Base-by-base conservation (phyloP, 2,329 filamentous ascomycete species). In the Clonostachys byssicola region DNA sequence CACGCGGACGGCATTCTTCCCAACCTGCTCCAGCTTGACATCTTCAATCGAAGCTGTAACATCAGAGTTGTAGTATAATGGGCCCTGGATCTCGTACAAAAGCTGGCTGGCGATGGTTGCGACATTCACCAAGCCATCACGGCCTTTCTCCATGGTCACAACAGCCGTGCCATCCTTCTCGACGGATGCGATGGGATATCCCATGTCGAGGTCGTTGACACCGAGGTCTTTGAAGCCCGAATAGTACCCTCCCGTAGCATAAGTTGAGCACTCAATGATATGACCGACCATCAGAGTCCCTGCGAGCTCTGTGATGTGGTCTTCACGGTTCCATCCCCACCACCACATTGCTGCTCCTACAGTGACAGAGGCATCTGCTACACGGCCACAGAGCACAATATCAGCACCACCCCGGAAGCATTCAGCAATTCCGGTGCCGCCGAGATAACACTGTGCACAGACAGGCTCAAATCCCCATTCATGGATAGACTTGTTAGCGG, bases 331-430 rank as follows among this genome's bases (percentile, higher is more conserved):
- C 77, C 76, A 81, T 2, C 62, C 57, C 49, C 79, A 66, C 77
- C 77, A 81, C 59, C 66, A 80, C 59, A 69, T 70, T 0, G 75
- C 75, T 1, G 74, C 73, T 0, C 70, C 77, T 44, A 80, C 77
- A 0, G 78, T 74, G 0, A 72, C 73, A 4, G 65, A 69, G 2
- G 73, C 72, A 48, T 73, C 71, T 1, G 67, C 63, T 3, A 71
- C 70, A 17, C 71, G 64, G 2, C 71, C 71, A 49, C 70, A 73
- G 17, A 74, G 63, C 44, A 74, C 58, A n/a, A 74, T 70, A 47
- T 73, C 66, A 6, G 69, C 71, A 0, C 70, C 69, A 6, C 46
- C 53, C 12, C 60, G 58, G 9, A 75, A 58, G 4, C 62, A 72
- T 40, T 59, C 61, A 13, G 66, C 62, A 36, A 77, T 75, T 9